These are phyloP conservation scores for Inonotus hispidus DNA, from an alignment of 1,284 basidiomycete genomes.

Conservation along the genomic window DNA sequence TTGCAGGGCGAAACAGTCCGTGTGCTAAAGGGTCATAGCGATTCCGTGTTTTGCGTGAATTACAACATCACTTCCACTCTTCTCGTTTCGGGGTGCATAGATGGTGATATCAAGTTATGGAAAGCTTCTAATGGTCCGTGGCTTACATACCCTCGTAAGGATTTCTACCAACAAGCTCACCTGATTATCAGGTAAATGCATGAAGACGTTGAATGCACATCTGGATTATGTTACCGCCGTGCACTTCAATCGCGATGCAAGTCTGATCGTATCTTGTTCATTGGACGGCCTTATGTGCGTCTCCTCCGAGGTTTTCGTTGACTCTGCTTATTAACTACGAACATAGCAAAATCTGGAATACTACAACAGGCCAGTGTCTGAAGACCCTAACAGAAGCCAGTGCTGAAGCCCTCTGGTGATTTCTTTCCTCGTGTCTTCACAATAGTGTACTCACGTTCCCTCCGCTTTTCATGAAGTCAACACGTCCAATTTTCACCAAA, in stretches of 20 bases:
- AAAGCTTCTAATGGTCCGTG: slow-evolving; percentile 69
- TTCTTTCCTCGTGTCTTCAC: slow-evolving; percentile 8
- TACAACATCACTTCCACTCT: slow-evolving; percentile 86
- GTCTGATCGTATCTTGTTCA: slow-evolving; percentile 85
- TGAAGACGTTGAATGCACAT: slow-evolving; percentile 86
- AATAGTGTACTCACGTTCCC: background rate
- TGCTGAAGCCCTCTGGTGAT: slow-evolving; percentile 80
- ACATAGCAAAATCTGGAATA: slow-evolving; percentile 90
- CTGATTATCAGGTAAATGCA: slow-evolving; percentile 54
- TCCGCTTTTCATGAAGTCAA: slow-evolving; percentile 43
- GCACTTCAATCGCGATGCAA: slow-evolving; percentile 90
- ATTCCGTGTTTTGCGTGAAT: slow-evolving; percentile 87
- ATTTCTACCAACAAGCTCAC: too few species aligned
- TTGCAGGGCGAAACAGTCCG: slow-evolving; percentile 63
- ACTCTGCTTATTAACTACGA: background rate
- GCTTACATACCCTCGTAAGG: background rate
- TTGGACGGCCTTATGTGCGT: slow-evolving; percentile 92
- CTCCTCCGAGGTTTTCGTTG: background rate
- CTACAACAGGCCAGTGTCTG: slow-evolving; percentile 87
- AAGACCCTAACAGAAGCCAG: slow-evolving; percentile 89
- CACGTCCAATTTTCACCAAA: slow-evolving; percentile 92
- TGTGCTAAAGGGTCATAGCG: slow-evolving; percentile 75
- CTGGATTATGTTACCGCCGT: slow-evolving; percentile 93
- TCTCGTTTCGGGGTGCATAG: slow-evolving; percentile 88
- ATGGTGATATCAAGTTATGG: slow-evolving; percentile 92